Base-by-base conservation (phyloP, 23 red algal genomes). In the Rhodosorus marinus region DNA sequence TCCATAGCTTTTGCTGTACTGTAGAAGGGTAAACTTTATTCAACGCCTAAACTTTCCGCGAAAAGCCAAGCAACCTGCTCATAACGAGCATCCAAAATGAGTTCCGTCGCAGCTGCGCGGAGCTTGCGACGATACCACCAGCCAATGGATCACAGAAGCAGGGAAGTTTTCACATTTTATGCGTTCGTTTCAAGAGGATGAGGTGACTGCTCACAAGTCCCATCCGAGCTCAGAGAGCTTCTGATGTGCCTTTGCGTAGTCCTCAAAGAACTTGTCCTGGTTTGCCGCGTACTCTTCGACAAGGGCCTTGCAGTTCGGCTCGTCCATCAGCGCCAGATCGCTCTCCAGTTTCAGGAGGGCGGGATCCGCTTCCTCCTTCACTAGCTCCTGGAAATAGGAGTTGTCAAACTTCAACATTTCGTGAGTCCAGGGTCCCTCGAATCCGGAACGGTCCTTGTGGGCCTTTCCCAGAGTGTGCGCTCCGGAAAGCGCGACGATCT, bases 211-310 rank as follows among this genome's bases (percentile, higher is more conserved):
- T 43, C 17, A 43, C 38, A 43, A 17, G 11, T 11, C 11, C 11
- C 38, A 30, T 11, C 87, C 87, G 24, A 94, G 60, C 56, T 94
- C 87, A 64, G 77, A 84, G 14, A 94, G 77, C 32, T 94, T 94
- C 20, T 57, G 29, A 64, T 94, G 87, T 21, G 87, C 71, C 55
- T 54, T 51, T 14, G 55, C 29, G 62, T 94, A 94, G 40, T 94
- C 87, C 25, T 77, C 67, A 50, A 94, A 94, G 62, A 94, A 94
- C 0, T 41, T 57, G 17, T 79, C 25, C 29, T 83, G 59, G 54
- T 83, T 57, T 4, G n/a, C 57, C 0, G 87, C 87, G 52, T 94
- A 94, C 54, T 72, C 59, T 58, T 94, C 45, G 29, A 75, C 73
- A 27, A 82, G 50, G n/a, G 40, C 53, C 54, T 80, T 77, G 24